Conservation (phyloP, 441 rosid genomes). For the Erodium texanum region DNA sequence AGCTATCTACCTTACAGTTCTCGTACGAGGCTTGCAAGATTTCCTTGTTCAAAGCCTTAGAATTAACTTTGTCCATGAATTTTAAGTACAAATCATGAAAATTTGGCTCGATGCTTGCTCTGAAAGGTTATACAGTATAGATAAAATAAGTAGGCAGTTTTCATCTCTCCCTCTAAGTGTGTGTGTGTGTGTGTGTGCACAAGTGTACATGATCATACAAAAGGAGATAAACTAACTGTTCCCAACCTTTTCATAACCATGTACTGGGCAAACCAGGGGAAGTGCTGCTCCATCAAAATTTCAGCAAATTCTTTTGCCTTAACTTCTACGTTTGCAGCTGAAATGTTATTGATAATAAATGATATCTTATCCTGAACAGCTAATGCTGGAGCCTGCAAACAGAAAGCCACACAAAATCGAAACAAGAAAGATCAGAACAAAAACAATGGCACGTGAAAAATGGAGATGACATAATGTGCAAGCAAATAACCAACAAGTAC, state of each 20-base stretch:
- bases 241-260: slow-evolving; percentile 98
- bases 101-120: slow-evolving; percentile 99
- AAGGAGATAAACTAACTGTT: neutral
- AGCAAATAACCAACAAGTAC: neutral
- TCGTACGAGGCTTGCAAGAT: slow-evolving; percentile 90
- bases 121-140: slow-evolving; percentile 24
- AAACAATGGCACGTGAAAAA: neutral
- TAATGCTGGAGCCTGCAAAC: slow-evolving; percentile 69
- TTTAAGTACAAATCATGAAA: slow-evolving; percentile 95
- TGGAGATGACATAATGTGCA: neutral
- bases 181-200: slow-evolving; percentile 2
- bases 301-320: slow-evolving; percentile 86
- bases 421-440: neutral
- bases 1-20: slow-evolving; percentile 82
- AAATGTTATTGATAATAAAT: slow-evolving; percentile 81
- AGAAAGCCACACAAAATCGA: slow-evolving; percentile 10
- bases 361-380: slow-evolving; percentile 89
- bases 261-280: slow-evolving; percentile 96
- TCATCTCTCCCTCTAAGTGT: neutral
- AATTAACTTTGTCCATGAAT: slow-evolving; percentile 81
- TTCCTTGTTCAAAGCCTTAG: slow-evolving; percentile 79
- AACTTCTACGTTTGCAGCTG: slow-evolving; percentile 67
- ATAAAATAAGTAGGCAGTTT: neutral
- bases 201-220: neutral
- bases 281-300: slow-evolving; percentile 67